Evolutionary conservation across 306 rosid species (phyloP).

Genomic region (Benincasa hispida): DNA sequence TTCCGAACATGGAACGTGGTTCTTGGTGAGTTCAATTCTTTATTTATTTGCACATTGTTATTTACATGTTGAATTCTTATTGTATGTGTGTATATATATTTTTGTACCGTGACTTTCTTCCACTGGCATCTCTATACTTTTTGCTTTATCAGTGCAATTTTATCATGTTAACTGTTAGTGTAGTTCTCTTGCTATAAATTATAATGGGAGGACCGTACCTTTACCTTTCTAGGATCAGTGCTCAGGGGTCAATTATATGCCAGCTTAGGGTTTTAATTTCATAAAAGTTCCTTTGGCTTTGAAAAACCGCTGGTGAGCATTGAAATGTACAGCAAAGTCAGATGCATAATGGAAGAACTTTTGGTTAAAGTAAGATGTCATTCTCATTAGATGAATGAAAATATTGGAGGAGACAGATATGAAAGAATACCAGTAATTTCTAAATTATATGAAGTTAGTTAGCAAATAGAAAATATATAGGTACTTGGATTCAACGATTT

Average conservation of each 20-base stretch:
- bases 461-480: not conserved
- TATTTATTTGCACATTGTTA: not conserved
- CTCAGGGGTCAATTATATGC: not conserved
- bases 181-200: not conserved
- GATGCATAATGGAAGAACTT: not conserved
- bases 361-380: too few species aligned
- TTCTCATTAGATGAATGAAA: not conserved
- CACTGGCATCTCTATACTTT: not conserved
- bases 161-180: not conserved
- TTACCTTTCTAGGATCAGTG: too few species aligned
- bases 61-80: not conserved
- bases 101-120: not conserved
- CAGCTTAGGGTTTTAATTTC: not conserved
- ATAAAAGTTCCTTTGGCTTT: not conserved
- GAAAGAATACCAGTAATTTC: too few species aligned
- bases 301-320: not conserved
- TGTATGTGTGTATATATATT: not conserved
- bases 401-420: not conserved
- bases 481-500: not conserved
- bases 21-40: constrained; percentile 2
- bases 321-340: not conserved
- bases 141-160: not conserved
- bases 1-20: not conserved
- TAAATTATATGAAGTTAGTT: not conserved
- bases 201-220: too few species aligned